Conservation (phyloP, 2,329 filamentous ascomycete genomes). For the Cytospora piceicola region DNA sequence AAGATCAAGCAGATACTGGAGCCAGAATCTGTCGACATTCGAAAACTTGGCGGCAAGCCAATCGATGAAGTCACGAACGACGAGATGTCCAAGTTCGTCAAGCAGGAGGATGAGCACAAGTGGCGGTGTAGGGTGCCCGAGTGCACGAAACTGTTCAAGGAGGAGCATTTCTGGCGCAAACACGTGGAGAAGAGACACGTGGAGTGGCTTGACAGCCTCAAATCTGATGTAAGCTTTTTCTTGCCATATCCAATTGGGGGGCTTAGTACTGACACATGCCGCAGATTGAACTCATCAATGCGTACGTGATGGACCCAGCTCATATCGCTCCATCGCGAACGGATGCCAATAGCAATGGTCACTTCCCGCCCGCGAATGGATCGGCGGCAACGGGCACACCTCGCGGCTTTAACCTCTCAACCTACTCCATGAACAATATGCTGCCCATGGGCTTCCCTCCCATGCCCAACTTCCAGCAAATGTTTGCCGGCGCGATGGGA, state of each 20-base stretch:
- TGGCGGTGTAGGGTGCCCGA: constrained; percentile 96
- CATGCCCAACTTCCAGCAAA: constrained; percentile 52
- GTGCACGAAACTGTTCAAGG: constrained; percentile 96
- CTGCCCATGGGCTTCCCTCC: constrained; percentile 63
- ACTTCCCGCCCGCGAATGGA: constrained; percentile 81
- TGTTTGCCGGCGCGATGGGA: constrained; percentile 57
- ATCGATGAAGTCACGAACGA: constrained; percentile 85
- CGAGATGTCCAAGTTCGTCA: constrained; percentile 84
- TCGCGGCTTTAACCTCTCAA: constrained; percentile 85
- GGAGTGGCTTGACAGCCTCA: constrained; percentile 82
- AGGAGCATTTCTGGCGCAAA: constrained; percentile 96
- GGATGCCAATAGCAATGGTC: constrained; percentile 92
- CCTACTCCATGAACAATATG: constrained; percentile 65
- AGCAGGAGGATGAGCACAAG: constrained; percentile 97
- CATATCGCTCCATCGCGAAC: constrained; percentile 93
- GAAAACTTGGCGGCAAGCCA: constrained; percentile 87
- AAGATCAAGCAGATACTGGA: constrained; percentile 93
- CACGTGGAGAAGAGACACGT: constrained; percentile 94
- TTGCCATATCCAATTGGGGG: background rate
- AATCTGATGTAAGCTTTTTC: constrained; percentile 71
- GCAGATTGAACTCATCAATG: constrained; percentile 87
- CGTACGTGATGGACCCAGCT: constrained; percentile 90
- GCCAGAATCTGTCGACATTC: constrained; percentile 82
- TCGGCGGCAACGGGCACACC: constrained; percentile 83
- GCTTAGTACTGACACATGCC: constrained; percentile 14